These are phyloP conservation scores for Apophysomyces trapeziformis DNA, from an alignment of 371 early-diverging fungal genomes.

Conservation along the genomic window DNA sequence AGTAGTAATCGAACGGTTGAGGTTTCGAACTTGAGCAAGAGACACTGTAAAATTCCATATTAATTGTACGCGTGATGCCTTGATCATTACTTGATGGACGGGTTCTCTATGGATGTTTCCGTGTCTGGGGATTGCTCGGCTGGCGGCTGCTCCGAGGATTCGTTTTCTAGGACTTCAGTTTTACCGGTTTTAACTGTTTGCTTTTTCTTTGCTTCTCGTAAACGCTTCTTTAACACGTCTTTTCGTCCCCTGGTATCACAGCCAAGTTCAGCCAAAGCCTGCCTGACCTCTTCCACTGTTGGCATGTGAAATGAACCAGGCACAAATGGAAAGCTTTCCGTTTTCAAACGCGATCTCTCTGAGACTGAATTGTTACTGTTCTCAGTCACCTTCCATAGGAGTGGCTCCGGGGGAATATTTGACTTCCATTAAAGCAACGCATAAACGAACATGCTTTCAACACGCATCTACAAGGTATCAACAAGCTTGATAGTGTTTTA, in stretches of 20 bases:
- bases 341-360: too few species aligned
- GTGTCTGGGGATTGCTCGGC: neutral
- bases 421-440: too few species aligned
- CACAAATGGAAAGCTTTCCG: too few species aligned
- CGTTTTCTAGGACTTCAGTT: neutral
- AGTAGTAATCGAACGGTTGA: conserved; percentile 60
- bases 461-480: too few species aligned
- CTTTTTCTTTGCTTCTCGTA: conserved; percentile 53
- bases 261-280: conserved; percentile 47
- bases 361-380: too few species aligned
- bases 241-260: conserved; percentile 58
- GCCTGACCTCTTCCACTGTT: conserved; percentile 54
- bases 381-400: too few species aligned
- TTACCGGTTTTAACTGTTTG: conserved; percentile 12
- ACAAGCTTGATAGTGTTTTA: too few species aligned
- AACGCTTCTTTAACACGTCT: conserved; percentile 52
- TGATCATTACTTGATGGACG: neutral
- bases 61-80: neutral
- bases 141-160: neutral
- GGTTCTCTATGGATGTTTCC: neutral
- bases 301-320: neutral
- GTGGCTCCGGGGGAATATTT: too few species aligned
- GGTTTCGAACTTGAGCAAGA: neutral
- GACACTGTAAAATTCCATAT: neutral
- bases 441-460: too few species aligned